Evolutionary conservation across 2,329 filamentous ascomycete species (phyloP), one percentile per base, ranked within the genome.

Genomic region (Bipolaris gigantea): DNA sequence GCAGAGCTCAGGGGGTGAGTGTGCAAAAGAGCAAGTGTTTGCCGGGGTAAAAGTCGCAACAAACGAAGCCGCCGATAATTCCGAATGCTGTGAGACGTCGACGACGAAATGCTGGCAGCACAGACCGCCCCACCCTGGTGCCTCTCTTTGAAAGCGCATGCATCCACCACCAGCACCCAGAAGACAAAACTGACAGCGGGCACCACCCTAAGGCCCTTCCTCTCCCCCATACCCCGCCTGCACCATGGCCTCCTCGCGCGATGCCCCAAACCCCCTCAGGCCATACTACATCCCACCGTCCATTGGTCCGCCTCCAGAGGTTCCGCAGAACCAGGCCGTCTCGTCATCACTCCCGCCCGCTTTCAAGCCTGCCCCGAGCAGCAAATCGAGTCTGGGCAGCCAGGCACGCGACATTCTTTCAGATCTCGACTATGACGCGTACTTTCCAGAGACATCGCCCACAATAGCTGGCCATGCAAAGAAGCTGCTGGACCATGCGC

Each of bases 351-450:
- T 30, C 27, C 27, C 73, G 53, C 66, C 77, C 43, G 75, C 62
- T n/a, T 63, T 62, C 42, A 61, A 63, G 30, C 57, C 68, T 15
- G 59, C 63, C 56, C 48, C 76, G 39, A 76, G 80, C 16, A 76
- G 81, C 13, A 74, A 76, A 63, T 76, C 80, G 50, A 80, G 79
- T 65, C 81, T 85, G 66, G 79, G 81, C 63, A 77, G 79, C 69
- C 79, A 89, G 67, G 90, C 92, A 60, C 89, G 92, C 74, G 89
- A 94, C 73, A 88, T 96, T 56, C 86, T 97, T 57, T 87, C 88
- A 48, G 93, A 97, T 71, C 82, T 97, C 60, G 93, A 97, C 77
- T 96, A 96, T 80, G 89, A 89, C 62, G 89, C 92, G 63, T 95
- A 95, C 73, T 79, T 96, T 19, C 82, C 87, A 36, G 90, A 95